Evolutionary conservation across 768 basidiomycete species (phyloP), one percentile per base, ranked within the genome.

Genomic region (Boletus tylopilopsis): DNA sequence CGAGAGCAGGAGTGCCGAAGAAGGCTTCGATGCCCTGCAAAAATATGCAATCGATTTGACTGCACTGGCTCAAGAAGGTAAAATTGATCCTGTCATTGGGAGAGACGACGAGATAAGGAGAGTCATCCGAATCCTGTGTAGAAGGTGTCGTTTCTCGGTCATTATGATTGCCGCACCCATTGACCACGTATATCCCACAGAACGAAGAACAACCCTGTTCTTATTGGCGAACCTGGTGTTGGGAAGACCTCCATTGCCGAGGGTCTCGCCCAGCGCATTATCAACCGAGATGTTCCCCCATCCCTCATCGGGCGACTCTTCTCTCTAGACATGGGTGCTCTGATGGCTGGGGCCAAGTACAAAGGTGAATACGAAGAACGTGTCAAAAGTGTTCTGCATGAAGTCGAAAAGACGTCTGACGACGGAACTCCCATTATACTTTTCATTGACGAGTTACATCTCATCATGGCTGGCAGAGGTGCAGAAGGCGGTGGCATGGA

Each of bases 361-460:
- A 94, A 94, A 64, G 95, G 87, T 42, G 93, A 97, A 70, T 99
- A 94, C 68, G 94, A 97, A 71, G 94, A 97, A 66, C 87, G 94
- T 34, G 84, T 97, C 71, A 97, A 96, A 67, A 73, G 85, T 11
- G 91, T 97, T 47, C 71, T 99, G 49, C 84, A 86, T 66, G 95
- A 98, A 70, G 85, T 97, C 53, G 94, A 97, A 68, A 94, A 94
- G 70, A 80, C 87, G 0, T 73, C 84, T 0, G 82, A 87, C 22
- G 82, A 89, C 24, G 85, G 89, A 35, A 78, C 79, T 6, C 82
- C 84, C 16, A 79, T 97, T 59, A 91, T 97, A 54, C 81, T 99
- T 32, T 97, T 97, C 76, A 83, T 98, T 57, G 94, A 99, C 59
- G 95, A 97, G 65, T 68, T 92, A 22, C 94, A 97, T 65, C 84